Conservation (phyloP, 75 land plant species). For the Cryptomeria japonica region DNA sequence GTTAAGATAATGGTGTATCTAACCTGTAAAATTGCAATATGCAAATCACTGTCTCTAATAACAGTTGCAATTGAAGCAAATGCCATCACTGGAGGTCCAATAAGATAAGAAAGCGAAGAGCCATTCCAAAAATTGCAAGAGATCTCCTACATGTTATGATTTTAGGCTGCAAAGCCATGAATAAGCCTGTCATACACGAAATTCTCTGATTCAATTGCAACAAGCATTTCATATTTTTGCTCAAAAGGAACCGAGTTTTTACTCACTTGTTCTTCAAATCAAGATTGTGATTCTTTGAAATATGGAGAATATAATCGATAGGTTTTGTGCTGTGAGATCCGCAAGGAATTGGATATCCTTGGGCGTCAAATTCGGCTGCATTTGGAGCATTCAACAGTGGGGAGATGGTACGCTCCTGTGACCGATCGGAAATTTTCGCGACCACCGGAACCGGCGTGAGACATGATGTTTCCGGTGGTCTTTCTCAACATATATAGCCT, state of each 20-base stretch:
- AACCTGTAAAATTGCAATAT: conserved; percentile 87
- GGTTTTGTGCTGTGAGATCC: too few species aligned
- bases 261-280: neutral
- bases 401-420: too few species aligned
- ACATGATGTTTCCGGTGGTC: too few species aligned
- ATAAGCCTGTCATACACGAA: conserved; percentile 53
- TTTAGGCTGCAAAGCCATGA: conserved; percentile 81
- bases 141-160: conserved; percentile 71
- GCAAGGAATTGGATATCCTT: too few species aligned
- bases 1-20: neutral
- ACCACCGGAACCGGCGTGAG: too few species aligned
- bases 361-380: too few species aligned
- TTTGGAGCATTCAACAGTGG: too few species aligned
- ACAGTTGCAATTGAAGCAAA: conserved; percentile 68
- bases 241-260: neutral
- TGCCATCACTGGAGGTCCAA: conserved; percentile 85
- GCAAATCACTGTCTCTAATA: conserved; percentile 59
- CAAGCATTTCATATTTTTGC: neutral
- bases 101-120: conserved; percentile 66
- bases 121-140: conserved; percentile 64
- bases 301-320: neutral
- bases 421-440: too few species aligned
- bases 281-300: neutral
- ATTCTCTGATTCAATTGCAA: neutral
- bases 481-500: too few species aligned